A percentile compares a stretch with the other conserved stretches of the same genome.
Conservation (phyloP, 2,329 filamentous ascomycete genomes). For the Didymella pomorum region DNA sequence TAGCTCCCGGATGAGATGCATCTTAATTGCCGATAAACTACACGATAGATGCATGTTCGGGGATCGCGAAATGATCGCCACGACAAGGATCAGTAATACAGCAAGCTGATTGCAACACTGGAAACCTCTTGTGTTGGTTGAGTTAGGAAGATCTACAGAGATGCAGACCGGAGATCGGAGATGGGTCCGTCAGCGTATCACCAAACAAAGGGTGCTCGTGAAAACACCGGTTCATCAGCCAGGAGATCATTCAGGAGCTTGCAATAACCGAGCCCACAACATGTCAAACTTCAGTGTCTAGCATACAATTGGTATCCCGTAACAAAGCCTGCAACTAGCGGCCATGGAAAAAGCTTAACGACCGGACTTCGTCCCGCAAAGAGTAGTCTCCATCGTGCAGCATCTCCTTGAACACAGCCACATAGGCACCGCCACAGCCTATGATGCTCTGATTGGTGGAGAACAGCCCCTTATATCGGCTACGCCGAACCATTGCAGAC, state of each 20-base stretch:
- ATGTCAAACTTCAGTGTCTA: neutral
- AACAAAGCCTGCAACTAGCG: constrained; percentile 3
- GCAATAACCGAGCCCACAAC: constrained; percentile 7
- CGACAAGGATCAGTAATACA: constrained; percentile 10
- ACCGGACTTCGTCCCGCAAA: constrained; percentile 1
- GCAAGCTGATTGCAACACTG: neutral
- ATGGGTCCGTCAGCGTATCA: constrained; percentile 1
- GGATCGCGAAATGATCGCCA: constrained; percentile 16
- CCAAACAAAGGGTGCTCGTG: neutral
- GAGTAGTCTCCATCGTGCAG: constrained; percentile 6
- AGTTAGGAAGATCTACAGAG: constrained; percentile 1
- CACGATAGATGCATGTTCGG: neutral
- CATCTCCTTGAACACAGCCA: constrained; percentile 7
- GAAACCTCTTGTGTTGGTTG: neutral
- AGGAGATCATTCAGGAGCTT: neutral
- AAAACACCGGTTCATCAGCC: neutral
- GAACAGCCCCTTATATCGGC: constrained; percentile 1
- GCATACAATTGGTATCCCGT: neutral
- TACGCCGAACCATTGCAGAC: constrained; percentile 1
- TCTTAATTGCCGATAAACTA: neutral
- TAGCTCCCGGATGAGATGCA: neutral
- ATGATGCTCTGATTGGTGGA: constrained; percentile 3
- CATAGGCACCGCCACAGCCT: constrained; percentile 5
- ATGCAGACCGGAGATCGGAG: constrained; percentile 9
- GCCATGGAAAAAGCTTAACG: neutral